phyloP scores from a whole-genome alignment of 768 basidiomycete genomes.

The Gautieria morchelliformis region DNA sequence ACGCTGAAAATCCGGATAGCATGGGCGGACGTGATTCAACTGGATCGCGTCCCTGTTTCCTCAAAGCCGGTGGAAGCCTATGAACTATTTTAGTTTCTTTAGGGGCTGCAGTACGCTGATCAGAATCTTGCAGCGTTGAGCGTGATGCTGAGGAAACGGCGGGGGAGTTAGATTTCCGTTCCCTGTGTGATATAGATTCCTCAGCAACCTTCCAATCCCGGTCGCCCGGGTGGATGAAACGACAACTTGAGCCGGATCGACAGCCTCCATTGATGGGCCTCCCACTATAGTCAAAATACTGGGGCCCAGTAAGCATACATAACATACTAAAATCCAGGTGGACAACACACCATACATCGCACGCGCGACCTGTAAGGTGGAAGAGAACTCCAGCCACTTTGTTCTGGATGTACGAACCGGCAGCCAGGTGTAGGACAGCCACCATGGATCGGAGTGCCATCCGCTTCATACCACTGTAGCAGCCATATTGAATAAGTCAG shows the following conservation, averaged over 20 bases:
- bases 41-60: neutral
- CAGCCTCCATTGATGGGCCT: neutral
- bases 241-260: neutral
- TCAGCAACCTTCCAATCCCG: neutral
- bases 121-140: neutral
- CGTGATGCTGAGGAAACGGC: neutral
- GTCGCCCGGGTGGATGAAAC: neutral
- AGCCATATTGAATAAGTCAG: neutral
- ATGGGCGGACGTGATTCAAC: neutral
- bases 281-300: neutral
- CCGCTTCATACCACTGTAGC: neutral
- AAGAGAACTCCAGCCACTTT: neutral
- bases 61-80: neutral
- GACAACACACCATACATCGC: neutral
- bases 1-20: neutral
- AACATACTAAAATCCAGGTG: neutral
- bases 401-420: neutral
- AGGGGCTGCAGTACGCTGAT: neutral
- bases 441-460: neutral
- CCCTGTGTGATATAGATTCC: neutral
- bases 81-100: neutral
- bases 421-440: neutral
- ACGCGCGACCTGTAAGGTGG: neutral
- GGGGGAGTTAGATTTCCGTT: neutral
- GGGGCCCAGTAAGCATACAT: neutral